A percentile compares a stretch with the other conserved stretches of the same genome.
Conservation (phyloP, 2,329 filamentous ascomycete species). For the Venturia pyrina region DNA sequence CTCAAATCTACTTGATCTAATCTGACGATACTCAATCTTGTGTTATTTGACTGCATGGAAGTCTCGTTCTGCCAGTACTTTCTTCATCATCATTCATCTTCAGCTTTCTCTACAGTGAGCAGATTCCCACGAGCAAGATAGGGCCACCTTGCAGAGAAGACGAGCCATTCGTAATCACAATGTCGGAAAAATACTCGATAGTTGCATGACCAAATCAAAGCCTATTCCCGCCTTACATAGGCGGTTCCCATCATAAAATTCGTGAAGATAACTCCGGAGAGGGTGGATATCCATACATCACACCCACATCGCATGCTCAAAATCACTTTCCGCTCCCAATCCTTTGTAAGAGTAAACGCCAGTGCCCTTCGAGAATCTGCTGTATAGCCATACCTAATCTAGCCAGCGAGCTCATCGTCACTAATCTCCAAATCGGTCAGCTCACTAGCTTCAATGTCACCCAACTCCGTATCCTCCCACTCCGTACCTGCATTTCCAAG, state of each 20-base stretch:
- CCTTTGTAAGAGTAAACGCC: neutral
- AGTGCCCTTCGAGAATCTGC: neutral
- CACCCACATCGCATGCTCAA: neutral
- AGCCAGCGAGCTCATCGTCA: neutral
- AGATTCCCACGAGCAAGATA: too few species aligned
- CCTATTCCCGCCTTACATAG: neutral
- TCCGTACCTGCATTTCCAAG: neutral
- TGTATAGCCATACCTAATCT: neutral
- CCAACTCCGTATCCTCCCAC: neutral
- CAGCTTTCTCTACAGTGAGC: too few species aligned
- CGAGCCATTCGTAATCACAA: too few species aligned
- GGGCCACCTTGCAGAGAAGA: too few species aligned
- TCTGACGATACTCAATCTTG: constrained; percentile 35
- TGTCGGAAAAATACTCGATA: too few species aligned
- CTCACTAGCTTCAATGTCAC: constrained; percentile 1
- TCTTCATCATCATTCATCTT: too few species aligned
- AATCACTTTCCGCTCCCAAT: neutral
- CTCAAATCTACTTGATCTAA: constrained; percentile 52
- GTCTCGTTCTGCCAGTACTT: too few species aligned
- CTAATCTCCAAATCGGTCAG: neutral
- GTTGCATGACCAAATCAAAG: neutral
- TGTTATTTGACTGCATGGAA: neutral
- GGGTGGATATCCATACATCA: neutral
- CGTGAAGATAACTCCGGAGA: neutral
- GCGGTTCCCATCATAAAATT: neutral